Evolutionary conservation across 345 rosid genomes (phyloP).

Genomic region (Theobroma cacao): DNA sequence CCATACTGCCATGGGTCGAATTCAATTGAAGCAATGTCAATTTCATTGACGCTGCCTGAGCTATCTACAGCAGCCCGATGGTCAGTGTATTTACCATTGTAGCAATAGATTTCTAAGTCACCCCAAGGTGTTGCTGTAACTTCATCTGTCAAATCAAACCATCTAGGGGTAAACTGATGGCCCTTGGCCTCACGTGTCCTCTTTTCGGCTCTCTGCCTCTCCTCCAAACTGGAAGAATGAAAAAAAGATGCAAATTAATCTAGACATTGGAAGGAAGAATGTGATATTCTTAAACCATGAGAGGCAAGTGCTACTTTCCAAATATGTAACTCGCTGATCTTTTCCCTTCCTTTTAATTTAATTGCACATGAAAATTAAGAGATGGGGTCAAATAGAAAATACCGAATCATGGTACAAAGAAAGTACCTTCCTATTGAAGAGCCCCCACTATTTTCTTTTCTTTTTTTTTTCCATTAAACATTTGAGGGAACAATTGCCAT

Average conservation of each 20-base stretch:
- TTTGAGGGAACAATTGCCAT: neutral
- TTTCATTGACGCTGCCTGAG: slow-evolving; percentile 32
- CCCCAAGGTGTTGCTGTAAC: slow-evolving; percentile 67
- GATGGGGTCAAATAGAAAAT: neutral
- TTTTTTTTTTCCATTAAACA: neutral
- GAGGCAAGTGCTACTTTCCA: neutral
- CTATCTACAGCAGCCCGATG: slow-evolving; percentile 44
- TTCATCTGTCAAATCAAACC: slow-evolving; percentile 70
- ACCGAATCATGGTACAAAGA: neutral
- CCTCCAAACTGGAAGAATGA: slow-evolving; percentile 55
- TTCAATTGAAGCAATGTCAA: slow-evolving; percentile 41
- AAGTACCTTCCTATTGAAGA: neutral
- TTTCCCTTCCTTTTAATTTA: neutral
- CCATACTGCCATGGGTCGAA: slow-evolving; percentile 81
- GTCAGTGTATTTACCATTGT: slow-evolving; percentile 60
- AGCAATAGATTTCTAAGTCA: slow-evolving; percentile 62
- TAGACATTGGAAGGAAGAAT: neutral
- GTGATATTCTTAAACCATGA: neutral
- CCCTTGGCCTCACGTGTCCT: slow-evolving; percentile 57
- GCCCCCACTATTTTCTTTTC: neutral
- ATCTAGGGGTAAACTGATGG: slow-evolving; percentile 56
- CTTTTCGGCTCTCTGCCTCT: slow-evolving; percentile 75
- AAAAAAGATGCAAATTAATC: neutral
- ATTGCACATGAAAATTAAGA: neutral
- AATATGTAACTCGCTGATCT: neutral